A percentile compares a stretch with the other conserved stretches of the same genome.
Evolutionary conservation across 1,284 basidiomycete species (phyloP).

Genomic region (Megacollybia platyphylla): DNA sequence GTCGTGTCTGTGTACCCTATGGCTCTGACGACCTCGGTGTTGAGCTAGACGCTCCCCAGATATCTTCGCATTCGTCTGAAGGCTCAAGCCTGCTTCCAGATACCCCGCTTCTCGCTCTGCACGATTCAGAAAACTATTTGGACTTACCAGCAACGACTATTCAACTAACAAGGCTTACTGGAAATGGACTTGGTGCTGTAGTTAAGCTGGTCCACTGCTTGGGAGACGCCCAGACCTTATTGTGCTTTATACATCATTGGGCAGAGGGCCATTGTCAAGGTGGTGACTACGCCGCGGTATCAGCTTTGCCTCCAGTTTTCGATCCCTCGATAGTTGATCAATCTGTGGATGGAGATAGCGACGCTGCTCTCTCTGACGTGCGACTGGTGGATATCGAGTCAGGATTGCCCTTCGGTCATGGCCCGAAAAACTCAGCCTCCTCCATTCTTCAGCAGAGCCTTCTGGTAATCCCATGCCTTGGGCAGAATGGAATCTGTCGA

Average conservation of each 20-base stretch:
- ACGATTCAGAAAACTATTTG: slow-evolving; percentile 10
- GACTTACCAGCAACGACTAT: slow-evolving; percentile 18
- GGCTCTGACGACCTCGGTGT: slow-evolving; percentile 23
- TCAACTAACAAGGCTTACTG: slow-evolving; percentile 22
- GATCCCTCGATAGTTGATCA: slow-evolving; percentile 20
- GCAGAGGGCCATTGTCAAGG: slow-evolving; percentile 15
- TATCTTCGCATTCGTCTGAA: slow-evolving; percentile 8
- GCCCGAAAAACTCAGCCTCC: slow-evolving; percentile 5
- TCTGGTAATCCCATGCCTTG: slow-evolving; percentile 21
- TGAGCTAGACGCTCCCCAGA: slow-evolving; percentile 13
- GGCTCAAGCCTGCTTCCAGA: slow-evolving; percentile 9
- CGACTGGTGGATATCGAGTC: slow-evolving; percentile 22
- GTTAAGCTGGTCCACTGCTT: slow-evolving; percentile 22
- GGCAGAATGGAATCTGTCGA: slow-evolving; percentile 20
- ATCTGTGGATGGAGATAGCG: slow-evolving; percentile 19
- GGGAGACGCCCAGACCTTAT: slow-evolving; percentile 24
- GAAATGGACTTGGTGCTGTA: slow-evolving; percentile 15
- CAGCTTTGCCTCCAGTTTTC: slow-evolving; percentile 16
- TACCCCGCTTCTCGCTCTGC: slow-evolving; percentile 14
- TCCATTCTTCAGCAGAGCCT: slow-evolving; percentile 9
- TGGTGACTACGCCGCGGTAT: neutral
- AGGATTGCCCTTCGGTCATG: slow-evolving; percentile 9
- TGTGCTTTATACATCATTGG: slow-evolving; percentile 26
- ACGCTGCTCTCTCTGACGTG: slow-evolving; percentile 15
- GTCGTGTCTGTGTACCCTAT: slow-evolving; percentile 19